These are phyloP conservation scores for Leptomonas pyrrhocoris DNA, from an alignment of 208 protist species.

Conservation along the genomic window DNA sequence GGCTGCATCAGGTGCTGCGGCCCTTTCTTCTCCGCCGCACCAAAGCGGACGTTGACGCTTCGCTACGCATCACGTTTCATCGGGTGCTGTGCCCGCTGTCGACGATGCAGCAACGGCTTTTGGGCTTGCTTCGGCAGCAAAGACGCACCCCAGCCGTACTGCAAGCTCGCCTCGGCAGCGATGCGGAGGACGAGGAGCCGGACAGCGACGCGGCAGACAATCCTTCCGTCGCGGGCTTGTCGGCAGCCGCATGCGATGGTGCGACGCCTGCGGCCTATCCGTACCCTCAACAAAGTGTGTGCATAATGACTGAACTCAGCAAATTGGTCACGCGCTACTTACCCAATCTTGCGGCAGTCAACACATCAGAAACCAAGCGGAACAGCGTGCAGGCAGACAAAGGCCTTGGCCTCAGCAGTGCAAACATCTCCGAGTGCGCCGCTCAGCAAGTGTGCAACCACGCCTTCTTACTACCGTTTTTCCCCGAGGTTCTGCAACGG, in stretches of 20 bases:
- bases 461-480: slow-evolving; percentile 59
- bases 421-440: slow-evolving; percentile 44
- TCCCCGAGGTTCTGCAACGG: slow-evolving; percentile 36
- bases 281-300: neutral
- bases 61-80: slow-evolving; percentile 90
- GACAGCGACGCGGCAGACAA: neutral
- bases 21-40: slow-evolving; percentile 96
- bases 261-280: neutral
- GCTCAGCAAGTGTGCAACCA: slow-evolving; percentile 70
- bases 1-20: slow-evolving; percentile 92
- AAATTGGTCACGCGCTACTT: slow-evolving; percentile 4
- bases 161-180: slow-evolving; percentile 34
- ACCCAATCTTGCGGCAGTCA: slow-evolving; percentile 7
- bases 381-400: slow-evolving; percentile 5
- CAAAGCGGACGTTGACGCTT: slow-evolving; percentile 94
- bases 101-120: slow-evolving; percentile 52
- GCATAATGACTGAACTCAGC: neutral
- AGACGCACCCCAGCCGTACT: slow-evolving; percentile 29
- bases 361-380: neutral
- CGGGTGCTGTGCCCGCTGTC: slow-evolving; percentile 50
- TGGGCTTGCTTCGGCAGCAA: slow-evolving; percentile 64
- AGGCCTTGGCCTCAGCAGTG: slow-evolving; percentile 37
- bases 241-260: neutral
- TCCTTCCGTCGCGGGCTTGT: neutral
- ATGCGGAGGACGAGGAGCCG: slow-evolving; percentile 21